Conservation (phyloP, 1,284 basidiomycete genomes). For the Marasmius sp. region DNA sequence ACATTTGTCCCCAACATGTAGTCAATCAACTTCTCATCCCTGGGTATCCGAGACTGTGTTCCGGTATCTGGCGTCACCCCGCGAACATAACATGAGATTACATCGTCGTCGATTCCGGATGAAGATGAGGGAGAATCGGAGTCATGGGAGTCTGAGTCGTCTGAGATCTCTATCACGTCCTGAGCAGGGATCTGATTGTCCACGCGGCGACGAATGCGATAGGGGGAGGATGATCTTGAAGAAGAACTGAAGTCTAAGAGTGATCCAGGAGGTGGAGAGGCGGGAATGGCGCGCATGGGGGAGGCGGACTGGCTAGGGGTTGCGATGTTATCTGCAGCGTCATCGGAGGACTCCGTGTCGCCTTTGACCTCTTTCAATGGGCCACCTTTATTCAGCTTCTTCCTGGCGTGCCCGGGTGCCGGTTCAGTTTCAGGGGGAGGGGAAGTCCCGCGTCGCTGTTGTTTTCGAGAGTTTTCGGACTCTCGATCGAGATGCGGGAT, state of each 20-base stretch:
- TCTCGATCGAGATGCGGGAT: not conserved
- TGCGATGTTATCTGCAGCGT: constrained; percentile 15
- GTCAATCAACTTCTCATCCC: constrained; percentile 50
- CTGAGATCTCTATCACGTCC: constrained; percentile 17
- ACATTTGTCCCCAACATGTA: constrained; percentile 54
- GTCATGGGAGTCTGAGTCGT: constrained; percentile 27
- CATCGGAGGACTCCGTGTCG: constrained; percentile 49
- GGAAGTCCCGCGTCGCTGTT: not conserved
- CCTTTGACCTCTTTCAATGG: constrained; percentile 40
- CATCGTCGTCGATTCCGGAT: constrained; percentile 27
- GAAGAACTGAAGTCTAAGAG: not conserved
- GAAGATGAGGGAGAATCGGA: constrained; percentile 21
- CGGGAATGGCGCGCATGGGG: constrained; percentile 1
- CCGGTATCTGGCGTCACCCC: constrained; percentile 12
- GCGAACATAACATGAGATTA: constrained; percentile 30
- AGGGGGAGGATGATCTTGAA: constrained; percentile 1
- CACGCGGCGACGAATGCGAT: not conserved
- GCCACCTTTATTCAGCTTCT: constrained; percentile 26
- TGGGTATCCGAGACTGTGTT: constrained; percentile 12
- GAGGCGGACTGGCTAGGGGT: not conserved
- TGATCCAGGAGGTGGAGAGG: not conserved
- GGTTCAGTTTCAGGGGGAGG: constrained; percentile 14
- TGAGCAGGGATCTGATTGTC: not conserved
- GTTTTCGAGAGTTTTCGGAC: not conserved
- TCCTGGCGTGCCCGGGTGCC: constrained; percentile 46